These are phyloP conservation scores for Asterionellopsis glacialis DNA, from an alignment of 108 stramenopile species.

Conservation along the genomic window DNA sequence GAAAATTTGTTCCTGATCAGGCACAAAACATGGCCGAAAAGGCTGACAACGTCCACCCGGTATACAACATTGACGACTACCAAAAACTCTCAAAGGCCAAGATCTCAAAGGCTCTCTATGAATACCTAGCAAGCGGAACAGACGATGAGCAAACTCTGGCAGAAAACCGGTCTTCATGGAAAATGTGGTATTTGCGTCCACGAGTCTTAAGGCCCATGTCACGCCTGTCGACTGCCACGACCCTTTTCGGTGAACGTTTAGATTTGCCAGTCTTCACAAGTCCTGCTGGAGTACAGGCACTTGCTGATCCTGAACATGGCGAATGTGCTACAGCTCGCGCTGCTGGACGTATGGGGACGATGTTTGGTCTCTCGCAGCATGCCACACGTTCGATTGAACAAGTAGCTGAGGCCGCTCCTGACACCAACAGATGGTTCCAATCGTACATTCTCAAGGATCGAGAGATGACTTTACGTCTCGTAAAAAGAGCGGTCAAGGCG, in stretches of 20 bases:
- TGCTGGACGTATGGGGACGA: conserved; percentile 31
- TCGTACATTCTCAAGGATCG: conserved; percentile 75
- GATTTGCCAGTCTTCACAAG: conserved; percentile 63
- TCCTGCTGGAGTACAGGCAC: conserved; percentile 76
- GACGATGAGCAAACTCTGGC: conserved; percentile 69
- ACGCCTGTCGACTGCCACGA: conserved; percentile 35
- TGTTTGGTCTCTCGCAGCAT: conserved; percentile 74
- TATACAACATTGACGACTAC: conserved; percentile 57
- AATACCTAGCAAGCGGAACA: conserved; percentile 71
- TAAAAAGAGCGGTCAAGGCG: conserved; percentile 55
- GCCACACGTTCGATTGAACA: conserved; percentile 75
- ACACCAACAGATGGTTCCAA: conserved; percentile 58
- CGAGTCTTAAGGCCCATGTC: conserved; percentile 66
- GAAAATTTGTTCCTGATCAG: too few species aligned
- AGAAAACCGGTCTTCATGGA: conserved; percentile 57
- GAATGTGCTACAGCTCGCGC: conserved; percentile 75
- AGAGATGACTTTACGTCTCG: conserved; percentile 42
- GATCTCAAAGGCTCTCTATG: conserved; percentile 50
- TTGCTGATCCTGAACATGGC: conserved; percentile 49
- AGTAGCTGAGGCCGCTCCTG: conserved; percentile 42
- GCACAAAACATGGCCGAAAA: too few species aligned
- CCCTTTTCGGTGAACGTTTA: conserved; percentile 43
- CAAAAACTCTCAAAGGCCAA: conserved; percentile 38
- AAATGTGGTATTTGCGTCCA: conserved; percentile 65
- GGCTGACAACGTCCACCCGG: background rate